phyloP scores from a whole-genome alignment of 2,329 filamentous ascomycete species.

The Paecilomyces fulvus region DNA sequence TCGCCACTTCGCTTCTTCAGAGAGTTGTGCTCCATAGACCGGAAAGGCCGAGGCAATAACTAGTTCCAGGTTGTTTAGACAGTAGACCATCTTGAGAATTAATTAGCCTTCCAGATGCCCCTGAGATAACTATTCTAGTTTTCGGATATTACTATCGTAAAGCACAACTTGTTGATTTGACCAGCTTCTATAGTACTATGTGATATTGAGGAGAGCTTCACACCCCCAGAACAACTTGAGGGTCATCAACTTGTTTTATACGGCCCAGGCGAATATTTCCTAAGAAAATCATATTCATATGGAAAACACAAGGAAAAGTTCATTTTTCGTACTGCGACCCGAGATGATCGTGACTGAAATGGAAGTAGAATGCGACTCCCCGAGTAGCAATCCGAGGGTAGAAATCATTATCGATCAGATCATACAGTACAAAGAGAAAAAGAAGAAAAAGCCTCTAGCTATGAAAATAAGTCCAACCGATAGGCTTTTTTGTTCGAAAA shows the following conservation, averaged over 20 bases:
- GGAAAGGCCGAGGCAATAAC: too few relatives aligned
- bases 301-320: background rate
- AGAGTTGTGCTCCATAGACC: too few relatives aligned
- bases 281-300: background rate
- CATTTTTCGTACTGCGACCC: constrained; percentile 1
- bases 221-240: background rate
- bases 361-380: constrained; percentile 21
- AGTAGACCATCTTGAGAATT: too few relatives aligned
- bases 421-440: constrained; percentile 29
- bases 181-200: too few relatives aligned
- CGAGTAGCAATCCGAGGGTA: constrained; percentile 19
- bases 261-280: background rate
- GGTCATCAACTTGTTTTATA: background rate
- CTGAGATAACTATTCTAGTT: too few relatives aligned
- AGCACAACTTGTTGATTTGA: too few relatives aligned
- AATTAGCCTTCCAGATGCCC: too few relatives aligned
- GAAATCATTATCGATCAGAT: constrained; percentile 30
- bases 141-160: too few relatives aligned
- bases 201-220: too few relatives aligned
- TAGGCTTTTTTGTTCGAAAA: constrained; percentile 17
- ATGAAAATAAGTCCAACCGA: constrained; percentile 22
- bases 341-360: constrained; percentile 13
- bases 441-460: constrained; percentile 17
- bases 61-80: too few relatives aligned
- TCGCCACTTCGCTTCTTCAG: too few relatives aligned